Base-by-base conservation (phyloP, 805 yeast genomes). In the Hanseniaspora lindneri region DNA sequence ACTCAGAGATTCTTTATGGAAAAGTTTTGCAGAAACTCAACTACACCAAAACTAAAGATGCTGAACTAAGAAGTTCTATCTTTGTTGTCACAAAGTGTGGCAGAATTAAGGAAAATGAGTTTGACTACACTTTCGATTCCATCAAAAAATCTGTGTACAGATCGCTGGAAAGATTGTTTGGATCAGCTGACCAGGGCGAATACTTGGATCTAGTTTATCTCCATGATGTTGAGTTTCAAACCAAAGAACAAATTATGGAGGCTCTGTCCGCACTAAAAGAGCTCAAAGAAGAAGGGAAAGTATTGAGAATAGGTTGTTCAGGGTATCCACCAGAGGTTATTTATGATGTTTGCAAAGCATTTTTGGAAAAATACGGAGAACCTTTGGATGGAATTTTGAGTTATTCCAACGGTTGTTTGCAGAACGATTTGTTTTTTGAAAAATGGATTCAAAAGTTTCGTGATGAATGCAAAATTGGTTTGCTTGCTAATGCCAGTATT, bases 31-130 rank as follows among this genome's bases (percentile, higher is more conserved):
- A 63, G 21, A 49, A 58, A 1, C 24, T 49, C 10, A 25, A 20
- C 14, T 43, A 49, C n/a, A 33, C 35, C 9, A 54, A 61, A 4
- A 43, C 66, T 8, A 58, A 59, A 4, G 60, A 60, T 1, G 68
- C 70, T 33, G 60, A 59, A 42, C 70, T 77, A 0, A 71, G 97
- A 51, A 79, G 79, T 4, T 58, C 68, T 17, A 82, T 82, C 60
- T 79, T 71, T 55, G 69, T 89, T 23, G 80, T 86, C 57, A 83
- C 96, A 21, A 88, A 88, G 59, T 94, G 86, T 10, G 96, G 97
- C 0, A 70, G 97, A 53, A 61, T 84, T 23, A 66, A 67, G 30
- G 66, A 75, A 46, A 72, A 80, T 54, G 81, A 76, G 20, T 88
- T 88, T 58, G 92, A 87, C 62, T 89, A 84, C 61, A 68, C 80